phyloP scores from a whole-genome alignment of 768 basidiomycete genomes.

The Clavulina sp. region DNA sequence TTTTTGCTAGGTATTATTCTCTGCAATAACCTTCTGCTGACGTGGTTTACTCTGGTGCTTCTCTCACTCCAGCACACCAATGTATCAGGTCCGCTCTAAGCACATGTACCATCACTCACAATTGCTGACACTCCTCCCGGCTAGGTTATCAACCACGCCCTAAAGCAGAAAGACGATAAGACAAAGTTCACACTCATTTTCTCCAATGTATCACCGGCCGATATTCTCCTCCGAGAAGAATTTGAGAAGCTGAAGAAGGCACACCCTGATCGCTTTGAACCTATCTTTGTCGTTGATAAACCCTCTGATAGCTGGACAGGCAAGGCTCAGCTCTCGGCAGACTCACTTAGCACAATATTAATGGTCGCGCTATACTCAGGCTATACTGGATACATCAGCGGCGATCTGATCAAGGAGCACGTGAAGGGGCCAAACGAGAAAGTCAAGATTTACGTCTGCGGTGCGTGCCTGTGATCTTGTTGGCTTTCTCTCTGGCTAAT shows the following conservation, averaged over 20 bases:
- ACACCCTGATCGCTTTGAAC: constrained; percentile 49
- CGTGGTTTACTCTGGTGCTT: too few relatives aligned
- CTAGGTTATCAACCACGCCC: constrained; percentile 48
- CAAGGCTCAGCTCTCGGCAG: constrained; percentile 9
- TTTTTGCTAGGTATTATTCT: neutral
- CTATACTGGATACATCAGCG: constrained; percentile 53
- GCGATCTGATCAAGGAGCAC: constrained; percentile 56
- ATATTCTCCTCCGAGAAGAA: constrained; percentile 74
- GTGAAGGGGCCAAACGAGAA: constrained; percentile 53
- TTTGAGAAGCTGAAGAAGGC: constrained; percentile 53
- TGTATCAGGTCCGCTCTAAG: constrained; percentile 35
- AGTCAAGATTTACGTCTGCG: constrained; percentile 80
- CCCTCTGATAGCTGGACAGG: constrained; percentile 47
- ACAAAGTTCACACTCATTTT: constrained; percentile 90
- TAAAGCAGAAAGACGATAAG: constrained; percentile 55
- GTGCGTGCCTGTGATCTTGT: constrained; percentile 24
- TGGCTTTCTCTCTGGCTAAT: neutral
- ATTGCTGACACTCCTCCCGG: neutral
- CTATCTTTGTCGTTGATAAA: constrained; percentile 79
- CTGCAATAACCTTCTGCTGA: too few relatives aligned
- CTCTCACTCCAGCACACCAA: constrained; percentile 53
- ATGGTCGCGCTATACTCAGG: constrained; percentile 21
- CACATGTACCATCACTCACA: neutral
- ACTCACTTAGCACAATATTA: constrained; percentile 3
- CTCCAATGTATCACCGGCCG: constrained; percentile 74